Evolutionary conservation across 345 rosid genomes (phyloP).

Genomic region (Noccaea bulbosa): DNA sequence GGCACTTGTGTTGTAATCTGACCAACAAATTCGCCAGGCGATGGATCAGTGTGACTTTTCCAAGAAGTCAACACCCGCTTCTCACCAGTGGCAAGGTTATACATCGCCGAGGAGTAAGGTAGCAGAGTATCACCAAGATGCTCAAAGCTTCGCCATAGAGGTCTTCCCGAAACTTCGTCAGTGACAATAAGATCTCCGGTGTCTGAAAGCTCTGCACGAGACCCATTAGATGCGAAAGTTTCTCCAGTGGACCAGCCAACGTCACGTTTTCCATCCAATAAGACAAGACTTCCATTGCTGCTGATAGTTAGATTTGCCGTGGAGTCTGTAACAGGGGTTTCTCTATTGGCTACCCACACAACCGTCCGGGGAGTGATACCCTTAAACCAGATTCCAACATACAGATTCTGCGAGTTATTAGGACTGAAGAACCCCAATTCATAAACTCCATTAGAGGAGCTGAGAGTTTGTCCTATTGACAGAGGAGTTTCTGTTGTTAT

Average conservation of each 20-base stretch:
- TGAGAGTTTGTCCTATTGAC: slow-evolving; percentile 21
- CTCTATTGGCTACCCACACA: too few relatives aligned
- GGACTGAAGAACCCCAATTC: slow-evolving; percentile 45
- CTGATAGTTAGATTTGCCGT: slow-evolving; percentile 24
- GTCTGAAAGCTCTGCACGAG: slow-evolving; percentile 55
- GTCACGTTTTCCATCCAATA: slow-evolving; percentile 1
- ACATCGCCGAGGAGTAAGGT: slow-evolving; percentile 29
- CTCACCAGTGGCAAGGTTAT: slow-evolving; percentile 13
- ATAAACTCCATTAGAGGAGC: slow-evolving; percentile 30
- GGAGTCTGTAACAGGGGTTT: slow-evolving; percentile 40
- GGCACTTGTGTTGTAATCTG: slow-evolving; percentile 37
- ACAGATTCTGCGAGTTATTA: slow-evolving; percentile 21
- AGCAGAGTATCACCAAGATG: slow-evolving; percentile 42
- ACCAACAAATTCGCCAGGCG: slow-evolving; percentile 42
- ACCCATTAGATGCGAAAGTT: not conserved
- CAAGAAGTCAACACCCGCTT: slow-evolving; percentile 44
- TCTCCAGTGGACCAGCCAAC: slow-evolving; percentile 38
- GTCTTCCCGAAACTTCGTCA: slow-evolving; percentile 31
- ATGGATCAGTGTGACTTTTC: slow-evolving; percentile 48
- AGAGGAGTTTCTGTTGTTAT: slow-evolving; percentile 13
- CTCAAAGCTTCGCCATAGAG: slow-evolving; percentile 44
- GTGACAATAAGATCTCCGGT: slow-evolving; percentile 63
- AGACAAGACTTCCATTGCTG: slow-evolving; percentile 36
- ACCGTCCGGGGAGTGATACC: slow-evolving; percentile 18
- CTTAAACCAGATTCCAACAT: slow-evolving; percentile 54